Evolutionary conservation across 306 rosid genomes (phyloP), one percentile per base, ranked within the genome.

Genomic region (Leucaena leucocephala): DNA sequence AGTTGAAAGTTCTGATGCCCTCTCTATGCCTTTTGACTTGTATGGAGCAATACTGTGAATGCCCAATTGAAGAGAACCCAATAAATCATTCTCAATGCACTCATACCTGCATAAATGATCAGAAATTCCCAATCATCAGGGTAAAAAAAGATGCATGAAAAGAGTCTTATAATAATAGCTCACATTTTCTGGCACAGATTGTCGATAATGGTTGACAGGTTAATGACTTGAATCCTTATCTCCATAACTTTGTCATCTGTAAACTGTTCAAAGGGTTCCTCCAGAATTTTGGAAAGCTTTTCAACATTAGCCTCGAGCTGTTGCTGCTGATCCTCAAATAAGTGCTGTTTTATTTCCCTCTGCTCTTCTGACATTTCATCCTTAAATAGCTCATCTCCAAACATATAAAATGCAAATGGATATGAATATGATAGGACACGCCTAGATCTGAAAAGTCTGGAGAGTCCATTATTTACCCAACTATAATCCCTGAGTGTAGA

Each of bases 281-380:
- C 99, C 77, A 96, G 76, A 76, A 86, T 82, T 91, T 91, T 91
- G 45, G 99, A 96, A 71, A 96, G 89, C 83, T 84, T 96, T 91
- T 96, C 98, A 81, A 96, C 97, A 85, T 93, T 93, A 84, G 62
- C 89, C 86, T 96, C 99, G 70, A 96, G 97, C 81, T 93, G 99
- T 82, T 96, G 99, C 82, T 96, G 99, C 85, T 96, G 99, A 85
- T 91, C 98, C 88, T 96, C 99, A 82, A 96, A 96, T 76, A 96
- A 89, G 83, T 93, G 87, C 79, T 91, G 96, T 80, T 91, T 96
- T 67, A 93, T 91, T 80, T 91, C 97, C 77, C 91, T 86, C 79
- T 89, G 90, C 68, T 87, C 86, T 33, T 82, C 82, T 44, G 91
- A 40, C 98, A 96, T 93, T 87, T 93, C 96, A 50, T 93, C 98